Evolutionary conservation across 164 flowering plant species (phyloP), one percentile per base, ranked within the genome.

Genomic region (Warburgia ugandensis): DNA sequence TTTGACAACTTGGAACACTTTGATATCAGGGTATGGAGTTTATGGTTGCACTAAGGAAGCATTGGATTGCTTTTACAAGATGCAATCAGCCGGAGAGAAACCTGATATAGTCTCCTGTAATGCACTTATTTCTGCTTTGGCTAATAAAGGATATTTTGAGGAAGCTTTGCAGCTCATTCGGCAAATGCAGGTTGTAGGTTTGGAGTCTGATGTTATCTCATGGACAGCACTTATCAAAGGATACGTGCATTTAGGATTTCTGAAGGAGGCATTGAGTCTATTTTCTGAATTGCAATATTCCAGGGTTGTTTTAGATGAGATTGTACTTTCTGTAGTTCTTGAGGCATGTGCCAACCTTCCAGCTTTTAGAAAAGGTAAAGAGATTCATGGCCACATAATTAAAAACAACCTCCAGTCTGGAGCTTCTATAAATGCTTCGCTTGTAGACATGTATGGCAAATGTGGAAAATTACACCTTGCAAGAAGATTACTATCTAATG

Each of bases 161-260:
- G 61, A 48, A 41, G 61, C 48, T 41, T 25, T 49, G 39, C 54
- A 48, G 32, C 61, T 49, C 11, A 21, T 58, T 23, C 39, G 30
- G 30, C 61, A 49, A 45, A 58, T 50, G 62, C 41, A 10, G 22
- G 26, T 14, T 16, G 49, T 30, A 5, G 55, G 62, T 26, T 43
- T 58, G 55, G 41, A 58, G 4, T 50, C 62, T 30, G 55, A 58
- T 41, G 17, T 50, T 14, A 37, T 52, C 20, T 58, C 56, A 6
- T 58, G 62, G 62, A 58, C 62, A 11, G 33, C 55, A 25, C 41
- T 58, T 58, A 30, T 50, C 5, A 25, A 31, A 4, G 62, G 56
- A 17, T 50, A 41, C 27, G 49, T 58, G 11, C 25, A 20, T 35
- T 50, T 43, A 22, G 55, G 62, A 12, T 31, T 16, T 26, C 33